Percentiles rank a stretch among this genome's conserved stretches.
phyloP scores from a whole-genome alignment of 192 early-diverging fungal species.

The Phycomyces nitens region DNA sequence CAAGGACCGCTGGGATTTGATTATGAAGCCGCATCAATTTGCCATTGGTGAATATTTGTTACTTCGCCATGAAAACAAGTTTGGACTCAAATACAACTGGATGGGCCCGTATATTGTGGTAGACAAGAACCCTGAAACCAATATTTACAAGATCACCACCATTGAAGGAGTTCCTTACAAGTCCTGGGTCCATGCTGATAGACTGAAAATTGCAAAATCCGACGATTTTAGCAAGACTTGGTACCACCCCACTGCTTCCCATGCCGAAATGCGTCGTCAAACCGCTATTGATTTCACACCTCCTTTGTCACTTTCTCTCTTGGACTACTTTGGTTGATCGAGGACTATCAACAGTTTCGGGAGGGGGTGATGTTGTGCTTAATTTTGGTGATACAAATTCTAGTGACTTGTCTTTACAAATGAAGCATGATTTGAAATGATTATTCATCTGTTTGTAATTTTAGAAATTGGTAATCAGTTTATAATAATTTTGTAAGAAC shows the following conservation, averaged over 20 bases:
- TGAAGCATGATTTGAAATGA: no score
- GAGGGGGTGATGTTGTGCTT: no score
- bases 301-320: no score
- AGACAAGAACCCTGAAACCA: background rate
- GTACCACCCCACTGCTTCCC: background rate
- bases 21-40: background rate
- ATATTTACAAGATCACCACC: constrained; percentile 1
- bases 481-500: no score
- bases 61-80: background rate
- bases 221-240: background rate
- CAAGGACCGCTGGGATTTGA: constrained; percentile 4
- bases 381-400: no score
- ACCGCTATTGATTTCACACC: no score
- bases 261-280: background rate
- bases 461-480: no score
- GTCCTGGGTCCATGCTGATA: constrained; percentile 6
- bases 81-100: constrained; percentile 6
- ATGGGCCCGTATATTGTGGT: constrained; percentile 1
- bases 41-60: background rate
- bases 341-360: no score
- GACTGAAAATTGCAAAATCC: background rate
- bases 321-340: no score
- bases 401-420: no score
- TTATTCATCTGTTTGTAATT: no score
- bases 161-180: background rate